Conservation (phyloP, 169 alveolate genomes). For the Fabrea salina region DNA sequence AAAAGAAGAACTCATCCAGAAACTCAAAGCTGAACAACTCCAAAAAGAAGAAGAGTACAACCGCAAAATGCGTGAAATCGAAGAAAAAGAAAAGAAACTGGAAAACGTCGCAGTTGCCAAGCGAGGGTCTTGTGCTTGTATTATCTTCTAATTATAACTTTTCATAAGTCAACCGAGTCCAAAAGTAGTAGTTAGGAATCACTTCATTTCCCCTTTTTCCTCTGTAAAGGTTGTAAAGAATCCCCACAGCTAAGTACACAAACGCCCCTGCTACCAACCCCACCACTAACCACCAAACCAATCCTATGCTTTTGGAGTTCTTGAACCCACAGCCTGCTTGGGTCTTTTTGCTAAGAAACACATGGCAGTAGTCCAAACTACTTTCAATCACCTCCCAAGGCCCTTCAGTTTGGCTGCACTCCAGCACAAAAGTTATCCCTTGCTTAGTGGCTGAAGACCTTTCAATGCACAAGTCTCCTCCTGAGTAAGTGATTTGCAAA, state of each 20-base stretch:
- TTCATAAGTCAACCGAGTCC: no score
- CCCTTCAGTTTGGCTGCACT: neutral
- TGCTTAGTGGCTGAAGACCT: neutral
- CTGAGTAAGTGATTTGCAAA: neutral
- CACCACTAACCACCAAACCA: neutral
- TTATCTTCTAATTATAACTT: slow-evolving; percentile 4
- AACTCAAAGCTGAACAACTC: neutral
- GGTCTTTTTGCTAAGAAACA: neutral
- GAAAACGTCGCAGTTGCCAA: neutral
- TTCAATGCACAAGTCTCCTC: neutral
- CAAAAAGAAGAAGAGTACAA: slow-evolving; percentile 14
- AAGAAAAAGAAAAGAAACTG: slow-evolving; percentile 10
- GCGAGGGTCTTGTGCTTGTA: slow-evolving; percentile 25
- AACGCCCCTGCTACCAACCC: neutral
- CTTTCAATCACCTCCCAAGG: neutral
- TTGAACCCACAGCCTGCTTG: neutral
- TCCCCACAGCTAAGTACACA: neutral
- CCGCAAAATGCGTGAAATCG: neutral
- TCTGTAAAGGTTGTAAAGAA: neutral
- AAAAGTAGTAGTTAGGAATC: neutral
- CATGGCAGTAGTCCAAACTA: neutral
- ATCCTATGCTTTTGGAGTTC: neutral
- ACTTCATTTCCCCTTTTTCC: neutral
- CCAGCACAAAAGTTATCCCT: neutral
- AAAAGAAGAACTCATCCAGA: slow-evolving; percentile 13